Percentiles rank a stretch among this genome's conserved stretches.
These are phyloP conservation scores for Leptodontidium sp. DNA, from an alignment of 2,329 filamentous ascomycete species.

Conservation along the genomic window DNA sequence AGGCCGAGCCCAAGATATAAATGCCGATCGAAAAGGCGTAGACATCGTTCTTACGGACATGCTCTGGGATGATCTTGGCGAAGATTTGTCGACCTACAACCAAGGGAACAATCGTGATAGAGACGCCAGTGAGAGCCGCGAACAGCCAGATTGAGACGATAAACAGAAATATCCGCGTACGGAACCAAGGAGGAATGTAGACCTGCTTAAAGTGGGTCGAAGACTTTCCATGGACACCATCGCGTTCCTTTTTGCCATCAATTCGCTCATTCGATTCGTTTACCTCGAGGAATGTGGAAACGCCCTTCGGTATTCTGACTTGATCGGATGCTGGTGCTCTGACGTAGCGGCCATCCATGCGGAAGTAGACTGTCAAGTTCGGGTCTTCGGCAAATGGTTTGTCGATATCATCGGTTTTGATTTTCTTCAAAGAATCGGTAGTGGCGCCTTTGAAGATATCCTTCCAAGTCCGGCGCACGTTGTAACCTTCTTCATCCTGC, in stretches of 20 bases:
- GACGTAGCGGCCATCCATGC: conserved; percentile 82
- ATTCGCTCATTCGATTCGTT: conserved; percentile 70
- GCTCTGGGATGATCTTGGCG: conserved; percentile 72
- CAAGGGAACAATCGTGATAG: conserved; percentile 85
- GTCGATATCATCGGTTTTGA: conserved; percentile 31
- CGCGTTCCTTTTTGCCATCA: conserved; percentile 63
- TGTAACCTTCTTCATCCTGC: conserved; percentile 80
- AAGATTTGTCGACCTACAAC: conserved; percentile 85
- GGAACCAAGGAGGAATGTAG: conserved; percentile 87
- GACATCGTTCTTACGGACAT: conserved; percentile 87
- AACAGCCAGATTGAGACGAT: conserved; percentile 93
- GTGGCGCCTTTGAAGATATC: conserved; percentile 57
- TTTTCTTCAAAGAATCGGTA: conserved; percentile 40
- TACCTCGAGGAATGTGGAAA: conserved; percentile 81
- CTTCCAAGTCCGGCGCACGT: conserved; percentile 67
- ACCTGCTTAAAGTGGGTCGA: conserved; percentile 64
- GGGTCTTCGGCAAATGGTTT: conserved; percentile 56
- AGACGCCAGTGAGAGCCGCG: conserved; percentile 85
- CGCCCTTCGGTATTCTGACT: conserved; percentile 89
- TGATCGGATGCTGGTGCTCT: conserved; percentile 94
- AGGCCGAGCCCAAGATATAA: conserved; percentile 75
- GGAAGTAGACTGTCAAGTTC: conserved; percentile 59
- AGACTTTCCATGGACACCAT: conserved; percentile 64
- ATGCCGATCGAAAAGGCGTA: conserved; percentile 95
- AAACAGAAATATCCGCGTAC: conserved; percentile 81